Conservation (phyloP, 1,139 yeast species). For the Waltiozyma sp. region DNA sequence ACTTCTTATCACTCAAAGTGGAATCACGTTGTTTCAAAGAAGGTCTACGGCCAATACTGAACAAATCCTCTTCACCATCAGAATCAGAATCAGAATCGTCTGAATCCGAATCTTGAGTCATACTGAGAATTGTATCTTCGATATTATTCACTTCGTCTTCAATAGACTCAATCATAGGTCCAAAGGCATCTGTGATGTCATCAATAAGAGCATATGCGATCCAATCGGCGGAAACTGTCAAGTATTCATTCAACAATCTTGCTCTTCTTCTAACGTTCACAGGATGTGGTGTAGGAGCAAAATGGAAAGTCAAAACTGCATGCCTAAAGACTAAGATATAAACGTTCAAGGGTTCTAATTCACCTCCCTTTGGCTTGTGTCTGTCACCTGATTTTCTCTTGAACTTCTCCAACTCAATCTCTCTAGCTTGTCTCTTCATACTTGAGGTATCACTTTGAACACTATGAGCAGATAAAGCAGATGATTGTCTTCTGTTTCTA, state of each 20-base stretch:
- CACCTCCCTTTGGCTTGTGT: slow-evolving; percentile 50
- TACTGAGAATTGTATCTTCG: slow-evolving; percentile 78
- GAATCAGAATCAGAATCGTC: slow-evolving; percentile 22
- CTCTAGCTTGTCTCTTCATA: slow-evolving; percentile 22
- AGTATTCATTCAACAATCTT: slow-evolving; percentile 72
- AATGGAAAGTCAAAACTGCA: slow-evolving; percentile 89
- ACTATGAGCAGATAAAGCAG: slow-evolving; percentile 10
- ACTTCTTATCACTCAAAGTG: slow-evolving; percentile 12
- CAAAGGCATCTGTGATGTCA: slow-evolving; percentile 95
- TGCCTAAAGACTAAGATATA: slow-evolving; percentile 85
- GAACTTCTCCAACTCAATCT: slow-evolving; percentile 21
- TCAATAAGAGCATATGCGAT: slow-evolving; percentile 93
- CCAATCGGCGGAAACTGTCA: slow-evolving; percentile 92
- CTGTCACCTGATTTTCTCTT: slow-evolving; percentile 32
- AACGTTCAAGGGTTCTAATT: slow-evolving; percentile 83
- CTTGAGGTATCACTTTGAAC: slow-evolving; percentile 13
- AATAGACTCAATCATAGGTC: slow-evolving; percentile 88
- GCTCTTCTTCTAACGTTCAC: slow-evolving; percentile 92
- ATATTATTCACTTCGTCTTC: slow-evolving; percentile 88
- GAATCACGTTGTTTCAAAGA: slow-evolving; percentile 3
- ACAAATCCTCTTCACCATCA: slow-evolving; percentile 21
- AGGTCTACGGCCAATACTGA: background rate
- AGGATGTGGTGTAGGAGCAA: slow-evolving; percentile 92
- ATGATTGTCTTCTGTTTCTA: slow-evolving; percentile 10
- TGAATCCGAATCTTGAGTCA: slow-evolving; percentile 48